Base-by-base conservation (phyloP, 2,329 filamentous ascomycete species). In the Anthostomella pinea region DNA sequence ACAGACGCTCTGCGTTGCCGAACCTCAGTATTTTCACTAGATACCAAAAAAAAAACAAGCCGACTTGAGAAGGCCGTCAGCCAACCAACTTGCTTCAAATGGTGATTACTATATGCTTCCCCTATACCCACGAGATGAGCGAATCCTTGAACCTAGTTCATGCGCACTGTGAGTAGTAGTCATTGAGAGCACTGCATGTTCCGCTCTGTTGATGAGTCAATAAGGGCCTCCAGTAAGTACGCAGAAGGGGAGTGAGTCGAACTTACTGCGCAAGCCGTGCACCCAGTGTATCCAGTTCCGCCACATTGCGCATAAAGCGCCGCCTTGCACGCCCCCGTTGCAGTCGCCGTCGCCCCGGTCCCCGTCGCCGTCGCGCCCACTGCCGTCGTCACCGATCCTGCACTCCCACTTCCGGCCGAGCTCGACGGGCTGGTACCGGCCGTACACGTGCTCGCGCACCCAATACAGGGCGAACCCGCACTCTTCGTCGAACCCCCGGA, bases 81-180 rank as follows among this genome's bases (percentile, higher is more conserved):
- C n/a, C n/a, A n/a, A n/a, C n/a, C 13, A 17, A 29, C 6, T 7
- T 6, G 11, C 4, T 19, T 29, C 15, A 26, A 11, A 29, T 10
- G 6, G 16, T 7, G 37, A 16, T 36, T 33, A 20, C 9, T 14
- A 31, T 30, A 35, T 14, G 11, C 4, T 34, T 21, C 30, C 20
- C 20, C 16, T 9, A 35, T 36, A 18, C 22, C 17, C 7, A 33
- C 23, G 15, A 18, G 14, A 30, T 25, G 19, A 11, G 30, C 13
- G 8, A 15, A 27, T 18, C 15, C 4, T 27, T 4, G 15, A 9
- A 13, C 5, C 11, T 14, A n/a, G 5, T 19, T 4, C 41, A 45
- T 10, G 33, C 43, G 32, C 52, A 56, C 30, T 56, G 53, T 19
- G 48, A 56, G 35, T 56, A 56, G 33, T 53, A 52, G 14, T 54